Base-by-base conservation (phyloP, 768 basidiomycete genomes). In the Collybia nuda region DNA sequence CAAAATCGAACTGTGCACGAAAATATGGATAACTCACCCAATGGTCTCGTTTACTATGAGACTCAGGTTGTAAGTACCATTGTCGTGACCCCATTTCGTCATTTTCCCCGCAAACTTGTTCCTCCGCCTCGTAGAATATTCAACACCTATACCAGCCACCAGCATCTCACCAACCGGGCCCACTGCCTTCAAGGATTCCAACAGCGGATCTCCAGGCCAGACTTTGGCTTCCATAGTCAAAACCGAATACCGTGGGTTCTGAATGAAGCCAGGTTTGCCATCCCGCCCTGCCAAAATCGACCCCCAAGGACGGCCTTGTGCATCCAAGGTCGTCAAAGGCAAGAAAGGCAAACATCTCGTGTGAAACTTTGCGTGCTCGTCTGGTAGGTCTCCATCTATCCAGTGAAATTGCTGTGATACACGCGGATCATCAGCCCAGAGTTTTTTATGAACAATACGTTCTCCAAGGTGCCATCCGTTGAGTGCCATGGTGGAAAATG, bases 21-120 rank as follows among this genome's bases (percentile, higher is more conserved):
- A 38, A 1, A 28, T n/a, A n/a, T 6, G 1, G 9, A 26, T 15
- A 2, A 71, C 77, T 40, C 54, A 83, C 83, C 83, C 83, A 24
- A 85, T 61, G 11, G 84, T 77, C 55, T 85, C 70, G 54, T 81
- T 73, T n/a, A 85, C 79, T 0, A 56, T 50, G 9, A 82, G 35
- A 21, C 76, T 68, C 14, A 85, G 59, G 4, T 63, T 48, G 23
- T 75, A 50, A 2, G 62, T 47, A 17, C 54, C 54, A 1, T 63
- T 72, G 4, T 60, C 44, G 44, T 63, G 55, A 22, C 64, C 58
- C 9, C 74, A 55, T 17, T 64, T 69, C 1, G 63, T 59, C 12
- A 81, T 64, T 14, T 59, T 56, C 3, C 85, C 84, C 0, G 81
- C 79, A 51, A 86, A 79, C 62, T 85, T 86, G 57, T 85, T 85